Evolutionary conservation across 441 rosid genomes (phyloP), one percentile per base, ranked within the genome.

Genomic region (Adansonia grandidieri): DNA sequence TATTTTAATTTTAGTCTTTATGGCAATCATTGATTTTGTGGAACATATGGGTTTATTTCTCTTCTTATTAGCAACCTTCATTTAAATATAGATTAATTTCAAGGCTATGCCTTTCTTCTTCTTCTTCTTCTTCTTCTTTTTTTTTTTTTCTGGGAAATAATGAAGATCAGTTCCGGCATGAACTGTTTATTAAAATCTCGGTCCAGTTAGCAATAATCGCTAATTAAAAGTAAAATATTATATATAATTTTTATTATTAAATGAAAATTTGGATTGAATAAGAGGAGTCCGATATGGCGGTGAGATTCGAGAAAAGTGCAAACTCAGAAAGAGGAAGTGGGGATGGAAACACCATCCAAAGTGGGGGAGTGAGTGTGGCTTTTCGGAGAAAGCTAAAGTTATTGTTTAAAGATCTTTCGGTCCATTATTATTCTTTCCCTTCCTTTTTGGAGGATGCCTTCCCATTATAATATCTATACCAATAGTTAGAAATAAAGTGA

Each of bases 301-400:
- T 53, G 57, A 51, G 45, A 42, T 42, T 42, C 8, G 45, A 78
- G 19, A 53, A 58, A 66, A 80, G 77, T 71, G 81, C 62, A 77
- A 82, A 79, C 81, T 74, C 40, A 32, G 48, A 74, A 74, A 6
- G 45, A 53, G 19, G 60, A 68, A 63, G 77, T 62, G 63, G 75
- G 50, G 50, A 47, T 47, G 50, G 57, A 22, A 81, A 80, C 50
- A 61, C 78, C 73, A 71, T 61, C 66, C 77, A 77, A 79, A 83
- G 83, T 79, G 79, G 82, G 60, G 78, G 84, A 64, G 71, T 28
- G 84, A 64, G 71, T 28, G 74, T 14, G 37, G 32, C 81, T 67
- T 81, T 81, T 79, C 54, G 45, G 54, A 71, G 28, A 67, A 66
- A 75, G 77, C 75, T 77, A 77, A 71, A 45, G 73, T 48, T n/a